phyloP scores from a whole-genome alignment of 2,329 filamentous ascomycete genomes.

The Mycosphaerella arachidis region DNA sequence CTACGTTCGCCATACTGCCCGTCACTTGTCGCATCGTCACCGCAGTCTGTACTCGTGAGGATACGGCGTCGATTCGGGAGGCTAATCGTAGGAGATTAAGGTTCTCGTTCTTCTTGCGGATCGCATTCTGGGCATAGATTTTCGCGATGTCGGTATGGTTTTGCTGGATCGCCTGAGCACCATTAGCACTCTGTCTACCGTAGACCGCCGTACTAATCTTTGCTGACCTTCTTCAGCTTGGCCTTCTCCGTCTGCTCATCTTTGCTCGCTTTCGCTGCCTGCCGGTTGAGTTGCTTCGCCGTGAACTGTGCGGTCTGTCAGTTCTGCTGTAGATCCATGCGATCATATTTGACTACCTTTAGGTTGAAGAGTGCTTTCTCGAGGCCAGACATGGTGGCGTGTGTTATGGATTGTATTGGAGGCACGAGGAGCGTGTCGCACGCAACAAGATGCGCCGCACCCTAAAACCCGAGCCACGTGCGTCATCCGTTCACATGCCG shows the following conservation, averaged over 20 bases:
- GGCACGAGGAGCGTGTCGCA: neutral
- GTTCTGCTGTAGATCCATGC: neutral
- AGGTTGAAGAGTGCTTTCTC: slow-evolving; percentile 60
- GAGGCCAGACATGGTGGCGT: slow-evolving; percentile 52
- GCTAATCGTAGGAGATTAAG: slow-evolving; percentile 55
- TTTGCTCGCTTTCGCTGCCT: slow-evolving; percentile 58
- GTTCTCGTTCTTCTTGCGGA: slow-evolving; percentile 60
- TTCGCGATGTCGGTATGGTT: slow-evolving; percentile 56
- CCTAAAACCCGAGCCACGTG: neutral
- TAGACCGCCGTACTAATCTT: no score
- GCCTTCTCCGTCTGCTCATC: slow-evolving; percentile 58
- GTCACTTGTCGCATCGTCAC: slow-evolving; percentile 60
- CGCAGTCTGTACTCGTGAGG: slow-evolving; percentile 57
- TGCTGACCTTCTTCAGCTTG: slow-evolving; percentile 55
- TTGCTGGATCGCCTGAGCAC: slow-evolving; percentile 53
- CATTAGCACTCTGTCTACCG: neutral
- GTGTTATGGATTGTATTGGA: neutral
- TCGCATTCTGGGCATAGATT: slow-evolving; percentile 60
- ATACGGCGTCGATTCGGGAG: slow-evolving; percentile 57
- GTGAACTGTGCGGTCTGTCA: slow-evolving; percentile 47
- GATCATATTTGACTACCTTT: slow-evolving; percentile 42
- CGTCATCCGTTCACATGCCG: neutral
- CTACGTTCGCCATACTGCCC: slow-evolving; percentile 59
- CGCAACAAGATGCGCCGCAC: neutral
- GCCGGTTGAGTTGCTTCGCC: slow-evolving; percentile 58